Evolutionary conservation across 441 rosid genomes (phyloP).

Genomic region (Manihot esculenta): DNA sequence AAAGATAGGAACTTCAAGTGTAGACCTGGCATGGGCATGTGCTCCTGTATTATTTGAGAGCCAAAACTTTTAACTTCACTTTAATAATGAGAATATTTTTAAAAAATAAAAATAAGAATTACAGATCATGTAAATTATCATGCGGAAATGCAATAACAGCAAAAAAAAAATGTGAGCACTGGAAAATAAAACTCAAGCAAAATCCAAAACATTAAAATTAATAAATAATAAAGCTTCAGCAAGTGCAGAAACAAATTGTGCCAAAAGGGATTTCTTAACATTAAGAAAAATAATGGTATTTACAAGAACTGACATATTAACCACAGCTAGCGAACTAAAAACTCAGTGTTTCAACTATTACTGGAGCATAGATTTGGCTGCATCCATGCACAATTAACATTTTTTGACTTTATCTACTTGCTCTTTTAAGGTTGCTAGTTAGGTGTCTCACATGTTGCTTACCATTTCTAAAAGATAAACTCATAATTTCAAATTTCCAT

Average conservation of each 20-base stretch:
- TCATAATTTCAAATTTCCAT: not conserved
- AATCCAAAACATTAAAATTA: not conserved
- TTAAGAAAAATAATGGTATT: too few species aligned
- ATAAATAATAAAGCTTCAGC: not conserved
- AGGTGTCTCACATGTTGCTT: not conserved
- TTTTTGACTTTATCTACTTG: not conserved
- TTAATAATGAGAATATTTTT: not conserved
- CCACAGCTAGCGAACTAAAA: too few species aligned
- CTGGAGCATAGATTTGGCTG: not conserved
- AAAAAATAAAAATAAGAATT: too few species aligned
- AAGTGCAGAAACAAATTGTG: not conserved
- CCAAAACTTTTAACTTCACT: constrained; percentile 10
- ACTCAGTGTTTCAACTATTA: too few species aligned
- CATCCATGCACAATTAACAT: not conserved
- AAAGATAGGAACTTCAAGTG: constrained; percentile 93
- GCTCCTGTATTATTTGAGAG: constrained; percentile 57
- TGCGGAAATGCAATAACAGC: not conserved
- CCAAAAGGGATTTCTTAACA: not conserved
- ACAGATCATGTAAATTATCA: not conserved
- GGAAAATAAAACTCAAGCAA: not conserved
- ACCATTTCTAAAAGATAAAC: not conserved
- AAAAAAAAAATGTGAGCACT: not conserved
- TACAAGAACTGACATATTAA: too few species aligned
- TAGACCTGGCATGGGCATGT: constrained; percentile 90
- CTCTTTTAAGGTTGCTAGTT: not conserved